These are phyloP conservation scores for Leccinum ochraceum DNA, from an alignment of 768 basidiomycete genomes.

Conservation along the genomic window DNA sequence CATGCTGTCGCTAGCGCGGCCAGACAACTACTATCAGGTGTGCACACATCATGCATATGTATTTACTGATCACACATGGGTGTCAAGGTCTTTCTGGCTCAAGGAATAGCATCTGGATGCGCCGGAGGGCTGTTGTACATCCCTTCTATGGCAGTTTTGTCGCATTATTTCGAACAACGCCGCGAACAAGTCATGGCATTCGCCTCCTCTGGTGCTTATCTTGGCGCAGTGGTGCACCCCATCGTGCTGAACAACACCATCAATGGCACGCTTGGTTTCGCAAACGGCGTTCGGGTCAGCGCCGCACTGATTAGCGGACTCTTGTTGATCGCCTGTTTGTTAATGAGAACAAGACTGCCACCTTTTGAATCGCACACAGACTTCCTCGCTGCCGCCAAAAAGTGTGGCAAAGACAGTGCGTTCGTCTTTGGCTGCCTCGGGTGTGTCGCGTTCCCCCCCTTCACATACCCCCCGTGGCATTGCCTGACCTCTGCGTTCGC, in stretches of 20 bases:
- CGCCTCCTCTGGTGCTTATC: slow-evolving; percentile 54
- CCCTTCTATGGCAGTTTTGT: slow-evolving; percentile 48
- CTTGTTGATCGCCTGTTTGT: slow-evolving; percentile 40
- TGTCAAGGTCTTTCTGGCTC: slow-evolving; percentile 49
- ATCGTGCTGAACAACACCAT: slow-evolving; percentile 57
- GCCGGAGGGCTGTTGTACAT: slow-evolving; percentile 50
- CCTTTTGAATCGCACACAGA: slow-evolving; percentile 31
- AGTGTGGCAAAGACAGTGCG: slow-evolving; percentile 25
- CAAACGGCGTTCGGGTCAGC: slow-evolving; percentile 42
- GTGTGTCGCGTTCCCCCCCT: not conserved
- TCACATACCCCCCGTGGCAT: not conserved
- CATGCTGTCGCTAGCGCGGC: slow-evolving; percentile 48
- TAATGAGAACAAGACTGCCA: slow-evolving; percentile 42
- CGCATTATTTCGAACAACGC: slow-evolving; percentile 52
- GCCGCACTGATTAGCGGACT: slow-evolving; percentile 41
- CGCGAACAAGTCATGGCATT: slow-evolving; percentile 55
- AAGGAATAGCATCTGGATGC: slow-evolving; percentile 52
- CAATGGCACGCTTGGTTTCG: slow-evolving; percentile 48
- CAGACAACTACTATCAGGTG: slow-evolving; percentile 46
- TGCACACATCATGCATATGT: not conserved
- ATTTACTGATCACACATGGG: not conserved
- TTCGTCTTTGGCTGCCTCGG: slow-evolving; percentile 28
- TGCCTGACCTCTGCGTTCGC: not conserved
- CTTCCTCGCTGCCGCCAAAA: slow-evolving; percentile 25
- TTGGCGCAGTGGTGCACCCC: slow-evolving; percentile 62